Conservation (phyloP, 805 yeast species). For the Metschnikowia picachoensis region DNA sequence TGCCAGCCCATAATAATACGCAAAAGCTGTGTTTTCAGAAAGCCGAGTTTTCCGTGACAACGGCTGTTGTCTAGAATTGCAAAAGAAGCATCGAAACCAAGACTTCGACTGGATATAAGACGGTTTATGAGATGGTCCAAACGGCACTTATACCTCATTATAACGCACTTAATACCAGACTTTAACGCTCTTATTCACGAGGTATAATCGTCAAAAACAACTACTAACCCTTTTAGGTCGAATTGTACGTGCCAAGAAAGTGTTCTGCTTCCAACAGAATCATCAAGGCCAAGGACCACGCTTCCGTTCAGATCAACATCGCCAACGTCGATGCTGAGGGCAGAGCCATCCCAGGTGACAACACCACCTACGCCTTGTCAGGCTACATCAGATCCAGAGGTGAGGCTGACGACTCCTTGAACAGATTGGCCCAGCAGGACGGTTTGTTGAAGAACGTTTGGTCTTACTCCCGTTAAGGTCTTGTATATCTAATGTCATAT, state of each 20-base stretch:
- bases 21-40: too few relatives aligned
- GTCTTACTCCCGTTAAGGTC: slow-evolving; percentile 83
- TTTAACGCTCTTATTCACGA: too few relatives aligned
- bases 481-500: slow-evolving; percentile 24
- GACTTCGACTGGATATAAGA: too few relatives aligned
- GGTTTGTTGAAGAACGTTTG: slow-evolving; percentile 96
- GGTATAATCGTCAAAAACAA: too few relatives aligned
- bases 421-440: slow-evolving; percentile 99
- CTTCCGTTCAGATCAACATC: slow-evolving; percentile 97
- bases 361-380: slow-evolving; percentile 92
- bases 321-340: slow-evolving; percentile 98
- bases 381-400: slow-evolving; percentile 99
- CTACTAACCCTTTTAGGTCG: slow-evolving; percentile 65
- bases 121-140: too few relatives aligned
- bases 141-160: too few relatives aligned
- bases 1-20: too few relatives aligned
- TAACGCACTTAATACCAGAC: too few relatives aligned
- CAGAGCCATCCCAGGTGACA: slow-evolving; percentile 84
- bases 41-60: too few relatives aligned
- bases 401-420: slow-evolving; percentile 98
- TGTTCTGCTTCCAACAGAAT: slow-evolving; percentile 99
- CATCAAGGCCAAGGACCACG: slow-evolving; percentile 99
- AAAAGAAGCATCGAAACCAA: too few relatives aligned
- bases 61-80: too few relatives aligned
- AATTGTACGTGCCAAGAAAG: slow-evolving; percentile 99